A percentile compares a stretch with the other conserved stretches of the same genome.
Conservation (phyloP, 2,329 filamentous ascomycete species). For the Fusarium luffae region DNA sequence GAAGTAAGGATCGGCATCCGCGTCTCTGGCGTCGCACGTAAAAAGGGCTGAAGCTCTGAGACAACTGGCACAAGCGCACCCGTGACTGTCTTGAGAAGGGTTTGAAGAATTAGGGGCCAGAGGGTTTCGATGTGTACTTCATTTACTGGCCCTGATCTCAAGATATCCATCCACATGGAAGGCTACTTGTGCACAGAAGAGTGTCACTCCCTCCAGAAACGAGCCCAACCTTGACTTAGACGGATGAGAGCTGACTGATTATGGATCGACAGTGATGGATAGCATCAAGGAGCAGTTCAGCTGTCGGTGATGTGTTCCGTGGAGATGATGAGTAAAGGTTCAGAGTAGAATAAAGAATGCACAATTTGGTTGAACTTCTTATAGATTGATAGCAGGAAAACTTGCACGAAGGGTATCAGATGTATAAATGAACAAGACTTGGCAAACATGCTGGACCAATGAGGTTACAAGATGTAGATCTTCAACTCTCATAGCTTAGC, state of each 20-base stretch:
- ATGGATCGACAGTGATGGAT: conserved; percentile 77
- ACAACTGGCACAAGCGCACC: conserved; percentile 79
- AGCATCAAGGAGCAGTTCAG: conserved; percentile 41
- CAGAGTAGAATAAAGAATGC: not conserved
- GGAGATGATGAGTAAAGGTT: conserved; percentile 62
- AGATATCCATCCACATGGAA: conserved; percentile 74
- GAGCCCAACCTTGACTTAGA: conserved; percentile 80
- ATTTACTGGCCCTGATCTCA: no score
- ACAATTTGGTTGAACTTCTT: not conserved
- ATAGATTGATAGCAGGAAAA: not conserved
- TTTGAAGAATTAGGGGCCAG: conserved; percentile 68
- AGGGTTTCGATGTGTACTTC: conserved; percentile 64
- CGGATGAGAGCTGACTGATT: conserved; percentile 77
- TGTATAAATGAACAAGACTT: not conserved
- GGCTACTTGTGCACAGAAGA: conserved; percentile 73
- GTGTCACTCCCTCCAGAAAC: conserved; percentile 78
- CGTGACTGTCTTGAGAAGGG: conserved; percentile 69
- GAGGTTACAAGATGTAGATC: conserved; percentile 10
- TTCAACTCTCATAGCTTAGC: conserved; percentile 52
- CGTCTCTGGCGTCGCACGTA: conserved; percentile 71
- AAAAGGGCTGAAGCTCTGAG: conserved; percentile 82
- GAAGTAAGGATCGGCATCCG: conserved; percentile 75
- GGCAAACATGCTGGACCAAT: conserved; percentile 13
- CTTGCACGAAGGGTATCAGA: conserved; percentile 26
- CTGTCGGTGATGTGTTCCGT: no score